Evolutionary conservation across 768 basidiomycete species (phyloP).

Genomic region (Tricholoma terreum): DNA sequence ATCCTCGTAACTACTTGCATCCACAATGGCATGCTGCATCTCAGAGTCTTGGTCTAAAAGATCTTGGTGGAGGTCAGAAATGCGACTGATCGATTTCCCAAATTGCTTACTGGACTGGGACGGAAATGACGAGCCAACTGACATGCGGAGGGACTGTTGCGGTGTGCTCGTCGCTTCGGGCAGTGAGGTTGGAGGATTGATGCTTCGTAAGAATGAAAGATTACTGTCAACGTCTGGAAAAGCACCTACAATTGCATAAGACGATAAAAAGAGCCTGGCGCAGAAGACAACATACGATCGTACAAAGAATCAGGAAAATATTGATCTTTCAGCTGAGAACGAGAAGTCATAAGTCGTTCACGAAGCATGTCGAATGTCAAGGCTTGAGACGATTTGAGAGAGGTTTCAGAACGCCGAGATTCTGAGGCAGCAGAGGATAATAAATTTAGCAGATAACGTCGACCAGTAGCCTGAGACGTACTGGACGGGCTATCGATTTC

Average conservation of each 20-base stretch:
- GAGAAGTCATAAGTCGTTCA: slow-evolving; percentile 39
- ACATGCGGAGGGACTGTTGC: slow-evolving; percentile 53
- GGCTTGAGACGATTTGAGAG: slow-evolving; percentile 43
- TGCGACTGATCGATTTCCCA: slow-evolving; percentile 3
- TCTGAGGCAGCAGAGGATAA: slow-evolving; percentile 13
- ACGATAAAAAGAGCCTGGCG: background rate
- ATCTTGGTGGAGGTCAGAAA: slow-evolving; percentile 38
- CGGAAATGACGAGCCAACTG: slow-evolving; percentile 43
- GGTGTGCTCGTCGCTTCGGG: slow-evolving; percentile 56
- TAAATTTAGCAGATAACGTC: background rate
- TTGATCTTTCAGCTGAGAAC: slow-evolving; percentile 36
- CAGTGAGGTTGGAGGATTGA: slow-evolving; percentile 39
- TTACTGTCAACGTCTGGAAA: slow-evolving; percentile 30
- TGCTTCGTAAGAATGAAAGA: slow-evolving; percentile 37
- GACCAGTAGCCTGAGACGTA: slow-evolving; percentile 30
- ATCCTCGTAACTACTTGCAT: slow-evolving; percentile 50
- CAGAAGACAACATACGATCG: slow-evolving; percentile 30
- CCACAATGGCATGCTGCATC: slow-evolving; percentile 64
- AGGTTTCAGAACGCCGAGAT: slow-evolving; percentile 28
- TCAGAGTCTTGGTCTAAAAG: slow-evolving; percentile 68
- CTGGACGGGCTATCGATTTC: slow-evolving; percentile 53
- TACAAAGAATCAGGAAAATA: slow-evolving; percentile 27
- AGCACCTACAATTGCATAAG: background rate
- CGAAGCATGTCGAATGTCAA: slow-evolving; percentile 45
- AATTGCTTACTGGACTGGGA: slow-evolving; percentile 51